Conservation (phyloP, 1,284 basidiomycete genomes). For the Tilletia horrida region DNA sequence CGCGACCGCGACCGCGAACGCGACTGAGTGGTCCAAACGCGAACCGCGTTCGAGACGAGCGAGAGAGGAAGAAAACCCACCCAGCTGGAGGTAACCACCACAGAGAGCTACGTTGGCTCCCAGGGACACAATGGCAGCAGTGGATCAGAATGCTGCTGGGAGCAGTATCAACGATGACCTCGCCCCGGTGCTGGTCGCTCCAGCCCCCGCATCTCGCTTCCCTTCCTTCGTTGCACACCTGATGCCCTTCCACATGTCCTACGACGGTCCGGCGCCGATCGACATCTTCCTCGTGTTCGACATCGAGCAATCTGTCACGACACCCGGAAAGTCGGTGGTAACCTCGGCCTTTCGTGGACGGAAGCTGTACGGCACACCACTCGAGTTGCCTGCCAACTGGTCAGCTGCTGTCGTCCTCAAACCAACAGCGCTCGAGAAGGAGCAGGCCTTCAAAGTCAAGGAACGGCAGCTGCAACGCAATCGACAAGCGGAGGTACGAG, state of each 20-base stretch:
- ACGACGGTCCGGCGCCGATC: slow-evolving; percentile 34
- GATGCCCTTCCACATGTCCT: slow-evolving; percentile 39
- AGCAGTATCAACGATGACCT: slow-evolving; percentile 10
- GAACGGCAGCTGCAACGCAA: neutral
- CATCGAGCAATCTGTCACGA: neutral
- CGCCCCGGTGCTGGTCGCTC: slow-evolving; percentile 6
- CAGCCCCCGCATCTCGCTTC: slow-evolving; percentile 9
- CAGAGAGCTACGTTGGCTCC: neutral
- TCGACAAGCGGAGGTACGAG: neutral
- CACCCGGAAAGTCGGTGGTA: neutral
- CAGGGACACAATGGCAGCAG: neutral
- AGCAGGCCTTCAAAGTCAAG: neutral
- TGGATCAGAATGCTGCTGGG: neutral
- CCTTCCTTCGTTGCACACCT: slow-evolving; percentile 27
- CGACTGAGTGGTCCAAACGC: too few species aligned
- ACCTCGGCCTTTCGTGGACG: slow-evolving; percentile 31
- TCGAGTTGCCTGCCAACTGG: slow-evolving; percentile 27
- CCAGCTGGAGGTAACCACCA: neutral
- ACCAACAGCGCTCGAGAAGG: slow-evolving; percentile 5
- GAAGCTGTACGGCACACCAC: slow-evolving; percentile 29
- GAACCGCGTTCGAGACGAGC: too few species aligned
- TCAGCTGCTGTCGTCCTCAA: slow-evolving; percentile 24
- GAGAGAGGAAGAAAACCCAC: too few species aligned
- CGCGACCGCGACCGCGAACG: too few species aligned
- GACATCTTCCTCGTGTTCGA: slow-evolving; percentile 31